phyloP scores from a whole-genome alignment of 192 early-diverging fungal genomes.

The Rhizoclosmatium globosum region DNA sequence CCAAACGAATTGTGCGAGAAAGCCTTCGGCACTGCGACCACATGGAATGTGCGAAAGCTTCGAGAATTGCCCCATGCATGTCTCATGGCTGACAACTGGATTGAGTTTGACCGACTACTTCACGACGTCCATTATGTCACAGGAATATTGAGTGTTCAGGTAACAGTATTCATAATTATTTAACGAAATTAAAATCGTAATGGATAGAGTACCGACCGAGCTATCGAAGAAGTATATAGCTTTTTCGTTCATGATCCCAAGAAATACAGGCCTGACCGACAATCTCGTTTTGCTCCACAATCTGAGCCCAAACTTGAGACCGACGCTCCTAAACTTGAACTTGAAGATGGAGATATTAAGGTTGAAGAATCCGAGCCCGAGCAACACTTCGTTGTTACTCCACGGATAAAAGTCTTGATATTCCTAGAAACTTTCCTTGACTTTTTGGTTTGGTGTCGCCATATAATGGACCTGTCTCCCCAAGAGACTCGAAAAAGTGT shows the following conservation, averaged over 20 bases:
- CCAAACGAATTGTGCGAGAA: not conserved
- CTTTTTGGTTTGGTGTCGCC: constrained; percentile 11
- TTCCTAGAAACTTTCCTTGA: constrained; percentile 1
- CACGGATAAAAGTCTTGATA: not conserved
- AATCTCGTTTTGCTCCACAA: not conserved
- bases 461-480: not conserved
- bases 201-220: constrained; percentile 6
- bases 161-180: not conserved
- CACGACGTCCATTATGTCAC: constrained; percentile 5
- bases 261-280: not conserved
- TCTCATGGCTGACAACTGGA: not conserved
- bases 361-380: not conserved
- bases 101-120: not conserved
- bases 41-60: constrained; percentile 24
- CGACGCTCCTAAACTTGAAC: too few species aligned
- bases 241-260: not conserved
- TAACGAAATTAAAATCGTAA: not conserved
- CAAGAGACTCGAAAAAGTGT: not conserved
- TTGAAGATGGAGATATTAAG: not conserved
- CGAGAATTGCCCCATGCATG: constrained; percentile 10
- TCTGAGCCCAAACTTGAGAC: not conserved
- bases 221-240: constrained; percentile 2
- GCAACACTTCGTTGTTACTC: not conserved
- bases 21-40: not conserved
- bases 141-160: constrained; percentile 4